Percentiles rank a stretch among this genome's conserved stretches.
Conservation (phyloP, 116 monocot species). For the Dioscorea cayenensis region DNA sequence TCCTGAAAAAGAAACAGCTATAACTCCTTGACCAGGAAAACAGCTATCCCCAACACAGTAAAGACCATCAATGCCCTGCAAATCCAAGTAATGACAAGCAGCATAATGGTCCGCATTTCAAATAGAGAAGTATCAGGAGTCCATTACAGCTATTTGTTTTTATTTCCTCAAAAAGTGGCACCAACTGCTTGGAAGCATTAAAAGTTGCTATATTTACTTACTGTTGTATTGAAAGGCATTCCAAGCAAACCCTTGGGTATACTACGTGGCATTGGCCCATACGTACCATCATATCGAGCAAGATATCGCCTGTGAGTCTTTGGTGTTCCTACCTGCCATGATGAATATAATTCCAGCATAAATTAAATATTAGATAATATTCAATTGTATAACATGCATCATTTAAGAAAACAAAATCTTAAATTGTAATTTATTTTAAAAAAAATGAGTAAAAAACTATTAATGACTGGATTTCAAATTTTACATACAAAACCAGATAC, state of each 20-base stretch:
- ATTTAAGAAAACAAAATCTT: neutral
- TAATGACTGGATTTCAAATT: neutral
- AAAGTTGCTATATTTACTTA: slow-evolving; percentile 20
- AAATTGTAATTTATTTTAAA: neutral
- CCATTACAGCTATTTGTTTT: neutral
- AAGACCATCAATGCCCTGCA: slow-evolving; percentile 81
- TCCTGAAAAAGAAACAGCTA: slow-evolving; percentile 97
- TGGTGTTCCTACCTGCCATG: slow-evolving; percentile 71
- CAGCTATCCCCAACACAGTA: slow-evolving; percentile 99
- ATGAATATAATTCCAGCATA: neutral
- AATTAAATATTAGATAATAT: neutral
- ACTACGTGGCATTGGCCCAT: slow-evolving; percentile 87
- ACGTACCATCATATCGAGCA: slow-evolving; percentile 85
- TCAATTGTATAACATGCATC: too few species aligned
- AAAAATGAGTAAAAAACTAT: neutral
- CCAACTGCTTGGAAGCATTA: neutral
- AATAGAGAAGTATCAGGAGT: neutral
- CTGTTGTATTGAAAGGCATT: slow-evolving; percentile 98
- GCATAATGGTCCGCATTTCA: neutral
- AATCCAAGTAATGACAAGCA: neutral
- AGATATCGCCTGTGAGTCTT: slow-evolving; percentile 91
- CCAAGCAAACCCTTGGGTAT: slow-evolving; percentile 89
- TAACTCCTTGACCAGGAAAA: slow-evolving; percentile 98
- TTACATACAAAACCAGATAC: neutral
- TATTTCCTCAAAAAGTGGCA: neutral